Base-by-base conservation (phyloP, 2,329 filamentous ascomycete genomes). In the Pseudocercospora fuligena region DNA sequence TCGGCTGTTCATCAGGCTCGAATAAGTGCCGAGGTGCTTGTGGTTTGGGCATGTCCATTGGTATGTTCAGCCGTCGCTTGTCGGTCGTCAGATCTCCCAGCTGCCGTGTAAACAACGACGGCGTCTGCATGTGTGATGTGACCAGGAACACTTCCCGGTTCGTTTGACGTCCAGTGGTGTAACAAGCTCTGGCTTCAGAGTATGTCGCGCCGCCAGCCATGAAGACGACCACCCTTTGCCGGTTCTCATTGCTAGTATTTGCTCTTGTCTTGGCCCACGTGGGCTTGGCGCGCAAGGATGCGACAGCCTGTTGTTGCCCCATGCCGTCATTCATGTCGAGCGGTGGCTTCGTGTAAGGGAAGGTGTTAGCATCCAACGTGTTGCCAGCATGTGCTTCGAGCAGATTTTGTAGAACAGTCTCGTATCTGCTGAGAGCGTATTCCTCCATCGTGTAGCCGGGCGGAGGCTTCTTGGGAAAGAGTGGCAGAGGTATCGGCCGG, bases 161-260 rank as follows among this genome's bases (percentile, higher is more conserved):
- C 56, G 88, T 88, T 59, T 88, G 83, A 61, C 89, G 86, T 2
- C 92, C 90, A 27, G 94, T 83, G 74, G 97, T 93, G 77, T 98
- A 98, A 81, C 95, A 99, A 12, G 89, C 87, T 29, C 95, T 89
- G 33, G 92, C 87, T 80, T 99, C 95, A 5, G 92, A 93, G 78
- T 94, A 97, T 0, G 95, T 98, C 21, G 95, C 95, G 53, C 95
- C 95, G 57, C 95, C 95, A 1, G 94, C 95, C 86, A 98, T 90
- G 78, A 97, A 98, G 16, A 98, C 90, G 66, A 99, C 92, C 62
- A 98, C 86, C 61, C 95, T 89, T 78, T 99, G 95, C 61, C 91
- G 88, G 70, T 94, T 96, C 77, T 98, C 94, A 67, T 85, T 88
- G 66, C 83, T 89, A 21, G 70, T 69, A 27, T 70, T 75, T 29